Evolutionary conservation across 2,329 filamentous ascomycete genomes (phyloP).

Genomic region (Trichoderma oligosporum): DNA sequence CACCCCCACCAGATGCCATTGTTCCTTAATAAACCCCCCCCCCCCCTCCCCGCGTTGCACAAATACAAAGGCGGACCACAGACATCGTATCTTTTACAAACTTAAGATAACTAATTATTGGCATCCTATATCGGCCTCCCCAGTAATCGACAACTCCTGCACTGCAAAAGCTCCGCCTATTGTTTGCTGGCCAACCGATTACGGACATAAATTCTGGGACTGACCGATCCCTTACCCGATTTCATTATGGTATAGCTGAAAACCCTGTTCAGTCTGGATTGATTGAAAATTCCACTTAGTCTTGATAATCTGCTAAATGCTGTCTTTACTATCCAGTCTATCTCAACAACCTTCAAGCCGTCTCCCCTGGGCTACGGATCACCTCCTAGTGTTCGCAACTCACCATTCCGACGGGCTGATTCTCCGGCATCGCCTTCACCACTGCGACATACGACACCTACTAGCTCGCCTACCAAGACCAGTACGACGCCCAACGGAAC

Average conservation of each 20-base stretch:
- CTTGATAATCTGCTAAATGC: constrained; percentile 22
- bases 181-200: constrained; percentile 26
- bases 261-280: constrained; percentile 17
- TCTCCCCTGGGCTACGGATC: constrained; percentile 70
- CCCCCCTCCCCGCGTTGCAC: constrained; percentile 1
- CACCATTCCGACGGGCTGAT: constrained; percentile 60
- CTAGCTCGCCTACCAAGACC: constrained; percentile 55
- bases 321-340: constrained; percentile 43
- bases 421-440: constrained; percentile 63
- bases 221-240: constrained; percentile 15
- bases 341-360: constrained; percentile 60
- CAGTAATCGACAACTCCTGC: background rate
- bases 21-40: background rate
- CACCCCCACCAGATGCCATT: constrained; percentile 1
- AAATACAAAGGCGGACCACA: background rate
- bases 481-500: constrained; percentile 23
- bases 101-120: background rate
- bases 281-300: no score
- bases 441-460: constrained; percentile 62
- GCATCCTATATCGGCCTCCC: background rate
- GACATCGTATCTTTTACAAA: background rate
- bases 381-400: constrained; percentile 51
- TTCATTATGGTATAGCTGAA: constrained; percentile 32
- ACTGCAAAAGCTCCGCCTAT: constrained; percentile 3
- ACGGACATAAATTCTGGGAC: background rate